A percentile compares a stretch with the other conserved stretches of the same genome.
phyloP scores from a whole-genome alignment of 164 flowering plant genomes.

The Umbilicus rupestris region DNA sequence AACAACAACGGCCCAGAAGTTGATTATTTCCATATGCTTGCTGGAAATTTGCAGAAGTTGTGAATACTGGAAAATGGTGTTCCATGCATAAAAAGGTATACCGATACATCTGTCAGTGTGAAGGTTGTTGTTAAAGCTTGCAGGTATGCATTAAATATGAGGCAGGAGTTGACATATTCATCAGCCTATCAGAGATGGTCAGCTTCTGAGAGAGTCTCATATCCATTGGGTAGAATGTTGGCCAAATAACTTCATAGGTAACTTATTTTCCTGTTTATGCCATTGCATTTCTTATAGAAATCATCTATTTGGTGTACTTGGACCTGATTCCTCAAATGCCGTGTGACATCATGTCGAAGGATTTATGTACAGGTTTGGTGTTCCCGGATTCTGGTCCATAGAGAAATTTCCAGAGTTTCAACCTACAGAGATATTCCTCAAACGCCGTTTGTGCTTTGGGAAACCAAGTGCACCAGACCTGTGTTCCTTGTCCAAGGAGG shows the following conservation, averaged over 20 bases:
- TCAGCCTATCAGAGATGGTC: background rate
- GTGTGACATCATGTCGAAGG: background rate
- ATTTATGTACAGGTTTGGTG: background rate
- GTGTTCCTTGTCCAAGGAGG: constrained; percentile 44
- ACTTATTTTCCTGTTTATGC: background rate
- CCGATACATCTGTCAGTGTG: background rate
- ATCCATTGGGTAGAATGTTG: background rate
- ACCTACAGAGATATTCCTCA: background rate
- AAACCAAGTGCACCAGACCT: constrained; percentile 17
- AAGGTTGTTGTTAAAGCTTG: background rate
- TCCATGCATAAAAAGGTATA: background rate
- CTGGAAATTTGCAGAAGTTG: background rate
- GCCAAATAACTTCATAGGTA: background rate
- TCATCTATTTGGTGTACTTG: background rate
- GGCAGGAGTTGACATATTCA: background rate
- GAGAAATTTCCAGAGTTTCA: background rate
- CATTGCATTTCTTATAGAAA: background rate
- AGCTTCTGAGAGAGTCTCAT: background rate
- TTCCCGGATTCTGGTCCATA: background rate
- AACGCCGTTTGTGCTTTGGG: background rate
- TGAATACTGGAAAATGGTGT: background rate
- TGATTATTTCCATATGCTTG: background rate
- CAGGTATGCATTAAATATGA: background rate
- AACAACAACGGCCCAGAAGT: background rate
- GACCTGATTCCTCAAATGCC: background rate